phyloP scores from a whole-genome alignment of 2,329 filamentous ascomycete genomes.

The Cercospora brassicicola region DNA sequence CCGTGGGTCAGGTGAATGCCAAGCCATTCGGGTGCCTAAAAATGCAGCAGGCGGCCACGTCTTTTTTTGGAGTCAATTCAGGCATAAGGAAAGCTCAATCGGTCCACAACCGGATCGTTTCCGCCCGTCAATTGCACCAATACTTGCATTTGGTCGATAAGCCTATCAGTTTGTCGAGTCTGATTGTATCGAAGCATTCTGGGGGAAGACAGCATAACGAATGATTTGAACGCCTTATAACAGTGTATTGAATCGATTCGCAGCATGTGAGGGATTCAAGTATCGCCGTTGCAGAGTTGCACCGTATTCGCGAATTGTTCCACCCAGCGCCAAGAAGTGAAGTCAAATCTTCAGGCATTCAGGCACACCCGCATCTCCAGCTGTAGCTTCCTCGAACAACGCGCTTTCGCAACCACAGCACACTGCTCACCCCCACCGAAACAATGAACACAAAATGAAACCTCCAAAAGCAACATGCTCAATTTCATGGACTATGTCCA shows the following conservation, averaged over 20 bases:
- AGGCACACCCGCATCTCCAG: neutral
- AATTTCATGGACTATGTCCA: slow-evolving; percentile 98
- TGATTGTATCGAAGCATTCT: neutral
- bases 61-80: neutral
- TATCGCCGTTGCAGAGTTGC: neutral
- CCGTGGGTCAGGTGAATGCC: neutral
- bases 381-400: neutral
- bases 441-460: slow-evolving; percentile 22
- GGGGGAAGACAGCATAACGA: neutral
- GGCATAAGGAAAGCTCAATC: neutral
- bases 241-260: neutral
- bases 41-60: neutral
- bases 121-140: neutral
- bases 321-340: neutral
- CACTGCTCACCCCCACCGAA: neutral
- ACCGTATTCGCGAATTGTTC: neutral
- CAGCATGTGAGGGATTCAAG: neutral
- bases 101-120: neutral
- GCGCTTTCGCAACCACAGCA: neutral
- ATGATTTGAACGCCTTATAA: neutral
- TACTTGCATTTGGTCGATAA: neutral
- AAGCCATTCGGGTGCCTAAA: neutral
- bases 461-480: slow-evolving; percentile 62
- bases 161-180: neutral
- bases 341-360: neutral